Evolutionary conservation across 352 stramenopile species (phyloP), one percentile per base, ranked within the genome.

Genomic region (Globisporangium nagaii): DNA sequence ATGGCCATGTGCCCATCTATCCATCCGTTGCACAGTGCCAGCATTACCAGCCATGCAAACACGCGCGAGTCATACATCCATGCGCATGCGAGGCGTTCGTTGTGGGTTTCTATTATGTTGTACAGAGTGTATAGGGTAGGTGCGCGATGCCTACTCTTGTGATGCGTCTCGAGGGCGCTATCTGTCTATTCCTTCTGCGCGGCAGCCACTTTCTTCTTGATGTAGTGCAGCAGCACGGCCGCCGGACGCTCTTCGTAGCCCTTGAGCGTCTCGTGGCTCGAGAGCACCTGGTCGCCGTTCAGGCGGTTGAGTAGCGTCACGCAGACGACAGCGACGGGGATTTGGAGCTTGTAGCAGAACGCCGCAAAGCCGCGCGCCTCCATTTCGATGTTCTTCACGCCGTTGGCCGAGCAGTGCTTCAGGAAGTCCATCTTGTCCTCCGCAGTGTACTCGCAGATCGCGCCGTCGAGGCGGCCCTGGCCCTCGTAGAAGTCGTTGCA

Each of bases 371-470:
- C 58, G 12, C 73, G 70, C 25, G 73, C 82, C 60, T 93, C 84
- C 84, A 93, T 93, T 64, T 93, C 84, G 31, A 93, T 93, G 73
- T 93, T 93, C 53, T 77, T 75, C 32, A 91, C 79, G 32, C 84
- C 81, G 11, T 61, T 63, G 15, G 64, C 71, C 4, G 76, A 66
- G 25, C 74, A 70, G 31, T 63, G 69, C 35, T 86, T 58, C 44
- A 93, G 58, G 58, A 89, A 93, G 15, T 56, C 58, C 55, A 90
- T 75, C 63, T 91, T 90, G 63, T 93, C 79, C 30, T 93, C 80
- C 19, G 71, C 50, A 12, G 79, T 84, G 66, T 84, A 90, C 58
- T 91, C 79, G 60, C 79, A 89, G 56, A 91, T 86, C 37, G 83
- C 80, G 31, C 83, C 83, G 32, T 93, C 83, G n/a, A 93, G 65